Percentiles rank a stretch among this genome's conserved stretches.
These are phyloP conservation scores for Chlamydomonas incerta DNA, from an alignment of 139 green algal species.

Conservation along the genomic window DNA sequence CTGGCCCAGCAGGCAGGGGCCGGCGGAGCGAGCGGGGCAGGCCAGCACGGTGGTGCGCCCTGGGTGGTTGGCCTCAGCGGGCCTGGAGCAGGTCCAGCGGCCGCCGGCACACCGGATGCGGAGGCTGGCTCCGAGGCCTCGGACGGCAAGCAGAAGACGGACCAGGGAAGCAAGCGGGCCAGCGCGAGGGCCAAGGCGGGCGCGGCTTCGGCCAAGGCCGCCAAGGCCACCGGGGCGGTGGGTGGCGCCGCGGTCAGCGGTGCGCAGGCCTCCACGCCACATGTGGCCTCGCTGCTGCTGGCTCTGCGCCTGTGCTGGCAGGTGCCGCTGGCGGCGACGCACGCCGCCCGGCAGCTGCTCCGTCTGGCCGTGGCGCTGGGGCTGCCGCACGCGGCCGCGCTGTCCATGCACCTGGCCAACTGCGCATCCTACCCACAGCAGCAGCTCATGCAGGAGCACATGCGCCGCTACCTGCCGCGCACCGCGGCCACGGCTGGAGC, in stretches of 20 bases:
- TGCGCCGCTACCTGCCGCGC: background rate
- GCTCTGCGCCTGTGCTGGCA: conserved; percentile 39
- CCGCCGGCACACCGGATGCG: no score
- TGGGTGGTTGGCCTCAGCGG: background rate
- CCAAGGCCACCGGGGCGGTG: background rate
- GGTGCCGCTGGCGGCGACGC: conserved; percentile 4
- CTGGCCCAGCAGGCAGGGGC: background rate
- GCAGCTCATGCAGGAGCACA: conserved; percentile 45
- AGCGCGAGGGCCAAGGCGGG: background rate
- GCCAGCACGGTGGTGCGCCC: background rate
- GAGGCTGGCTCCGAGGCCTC: background rate
- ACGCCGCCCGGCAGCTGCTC: conserved; percentile 34
- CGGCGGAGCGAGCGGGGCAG: background rate
- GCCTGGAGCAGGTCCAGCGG: background rate
- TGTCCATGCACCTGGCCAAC: conserved; percentile 62
- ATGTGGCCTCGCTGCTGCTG: conserved; percentile 1
- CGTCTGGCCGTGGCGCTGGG: conserved; percentile 23
- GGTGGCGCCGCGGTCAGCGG: background rate
- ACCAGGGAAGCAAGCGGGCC: conserved; percentile 8
- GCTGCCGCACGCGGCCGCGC: conserved; percentile 53
- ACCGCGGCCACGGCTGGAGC: conserved; percentile 13
- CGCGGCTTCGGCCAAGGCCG: background rate
- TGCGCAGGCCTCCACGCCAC: no score
- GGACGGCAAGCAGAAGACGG: background rate
- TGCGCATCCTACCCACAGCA: conserved; percentile 58